Base-by-base conservation (phyloP, 202 grass and related monocot species). In the Carex arenaria region DNA sequence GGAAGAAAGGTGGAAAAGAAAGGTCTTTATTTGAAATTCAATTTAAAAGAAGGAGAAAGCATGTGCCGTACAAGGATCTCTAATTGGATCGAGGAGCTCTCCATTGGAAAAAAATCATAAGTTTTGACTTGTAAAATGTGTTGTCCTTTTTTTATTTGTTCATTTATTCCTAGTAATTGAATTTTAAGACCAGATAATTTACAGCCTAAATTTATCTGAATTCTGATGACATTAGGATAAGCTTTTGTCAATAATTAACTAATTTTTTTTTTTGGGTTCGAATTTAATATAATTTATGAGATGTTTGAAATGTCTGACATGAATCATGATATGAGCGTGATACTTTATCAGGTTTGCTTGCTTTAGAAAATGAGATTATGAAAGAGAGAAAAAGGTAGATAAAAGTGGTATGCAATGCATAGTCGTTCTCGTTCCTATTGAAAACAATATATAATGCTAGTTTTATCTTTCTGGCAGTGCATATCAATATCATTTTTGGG, bases 81-180 rank as follows among this genome's bases (percentile, higher is more conserved):
- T 23, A 82, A 93, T 71, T 98, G 95, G 95, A 43, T 95, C 11
- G 90, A 98, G 20, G 95, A 94, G 54, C 89, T 93, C 40, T 85
- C 90, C 55, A 90, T 85, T 71, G 69, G 79, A 79, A 89, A 89
- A 57, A 49, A 42, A 11, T 85, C 61, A 18, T 14, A 84, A 64
- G 11, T 47, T 73, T 73, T 75, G 47, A 82, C 42, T 55, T 64
- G 31, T 64, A 82, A 56, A 32, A 52, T 68, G 7, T 51, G 6
- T 45, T 22, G 5, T 55, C 5, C 12, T 49, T 52, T 79, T 79
- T 43, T 59, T 79, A 7, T 11, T 49, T 64, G 15, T 32, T 7
- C 63, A 55, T 61, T 81, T 82, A 31, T 67, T 67, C 13, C 15
- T 53, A 10, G 62, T 53, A 82, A 49, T 31, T 34, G 42, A 5